phyloP scores from a whole-genome alignment of 139 green algal species.

The Chloropicon primus region DNA sequence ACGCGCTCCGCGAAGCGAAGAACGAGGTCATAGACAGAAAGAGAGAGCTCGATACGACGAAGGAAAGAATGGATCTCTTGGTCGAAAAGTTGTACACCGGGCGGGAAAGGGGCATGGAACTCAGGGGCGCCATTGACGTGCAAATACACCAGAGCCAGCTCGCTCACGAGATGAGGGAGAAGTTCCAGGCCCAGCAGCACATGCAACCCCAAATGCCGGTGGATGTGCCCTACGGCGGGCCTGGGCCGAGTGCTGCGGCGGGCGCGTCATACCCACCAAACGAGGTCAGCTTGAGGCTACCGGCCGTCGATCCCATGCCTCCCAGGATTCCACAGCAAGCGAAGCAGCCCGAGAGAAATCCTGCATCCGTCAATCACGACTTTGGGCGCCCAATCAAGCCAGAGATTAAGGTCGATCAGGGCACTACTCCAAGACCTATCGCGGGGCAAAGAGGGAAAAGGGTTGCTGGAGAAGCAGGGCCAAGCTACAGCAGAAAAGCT shows the following conservation, averaged over 20 bases:
- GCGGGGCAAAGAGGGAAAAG: background rate
- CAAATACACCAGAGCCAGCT: conserved; percentile 11
- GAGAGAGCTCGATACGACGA: conserved; percentile 49
- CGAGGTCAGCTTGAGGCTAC: no score
- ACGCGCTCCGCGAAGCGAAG: conserved; percentile 50
- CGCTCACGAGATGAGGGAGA: background rate
- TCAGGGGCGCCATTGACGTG: conserved; percentile 36
- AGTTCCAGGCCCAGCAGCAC: background rate
- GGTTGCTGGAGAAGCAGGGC: no score
- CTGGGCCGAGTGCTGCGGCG: no score
- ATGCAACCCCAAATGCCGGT: background rate
- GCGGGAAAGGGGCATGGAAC: conserved; percentile 38
- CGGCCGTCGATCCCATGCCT: no score
- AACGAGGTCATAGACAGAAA: conserved; percentile 55
- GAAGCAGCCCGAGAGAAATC: no score
- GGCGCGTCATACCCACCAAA: no score
- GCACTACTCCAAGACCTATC: no score
- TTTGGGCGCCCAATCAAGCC: no score
- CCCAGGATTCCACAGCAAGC: no score
- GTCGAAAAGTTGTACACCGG: conserved; percentile 50
- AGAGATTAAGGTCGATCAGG: no score
- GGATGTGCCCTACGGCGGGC: no score
- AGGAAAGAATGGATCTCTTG: conserved; percentile 55
- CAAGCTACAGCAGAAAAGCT: background rate
- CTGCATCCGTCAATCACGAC: no score